These are phyloP conservation scores for Lipomyces mesembrius DNA, from an alignment of 805 yeast species.

Conservation along the genomic window DNA sequence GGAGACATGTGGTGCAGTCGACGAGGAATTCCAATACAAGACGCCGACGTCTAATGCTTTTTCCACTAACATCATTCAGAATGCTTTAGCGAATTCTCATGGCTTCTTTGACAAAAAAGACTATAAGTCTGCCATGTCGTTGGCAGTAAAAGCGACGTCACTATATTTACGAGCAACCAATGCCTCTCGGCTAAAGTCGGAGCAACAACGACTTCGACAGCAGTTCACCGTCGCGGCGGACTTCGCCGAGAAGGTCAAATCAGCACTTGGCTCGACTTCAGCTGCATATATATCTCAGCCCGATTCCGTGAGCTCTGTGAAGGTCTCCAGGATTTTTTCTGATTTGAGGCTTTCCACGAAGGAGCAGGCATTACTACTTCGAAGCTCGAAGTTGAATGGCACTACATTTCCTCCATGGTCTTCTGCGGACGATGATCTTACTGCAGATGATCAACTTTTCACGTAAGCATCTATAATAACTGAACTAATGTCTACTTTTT, in stretches of 20 bases:
- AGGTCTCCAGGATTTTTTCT: constrained; percentile 2
- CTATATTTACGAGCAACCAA: constrained; percentile 4
- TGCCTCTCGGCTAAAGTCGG: background rate
- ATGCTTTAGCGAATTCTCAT: constrained; percentile 19
- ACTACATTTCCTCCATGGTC: constrained; percentile 35
- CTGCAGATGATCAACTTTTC: background rate
- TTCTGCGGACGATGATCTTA: constrained; percentile 8
- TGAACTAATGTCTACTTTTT: background rate
- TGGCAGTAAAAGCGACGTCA: background rate
- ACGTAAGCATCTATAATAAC: constrained; percentile 10
- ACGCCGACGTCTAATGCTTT: background rate
- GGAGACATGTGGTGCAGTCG: background rate
- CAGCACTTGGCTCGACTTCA: background rate
- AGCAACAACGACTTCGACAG: constrained; percentile 3
- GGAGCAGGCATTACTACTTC: constrained; percentile 22
- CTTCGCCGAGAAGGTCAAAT: background rate
- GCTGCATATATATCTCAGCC: background rate
- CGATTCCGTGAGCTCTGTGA: background rate
- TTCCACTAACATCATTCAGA: constrained; percentile 3
- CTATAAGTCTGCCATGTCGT: background rate
- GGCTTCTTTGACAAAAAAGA: constrained; percentile 11
- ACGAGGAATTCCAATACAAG: too few species aligned
- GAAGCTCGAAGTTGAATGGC: constrained; percentile 30
- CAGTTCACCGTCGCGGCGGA: background rate
- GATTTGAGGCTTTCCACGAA: constrained; percentile 13